These are phyloP conservation scores for Cryphonectria nitschkei DNA, from an alignment of 2,329 filamentous ascomycete species.

Conservation along the genomic window DNA sequence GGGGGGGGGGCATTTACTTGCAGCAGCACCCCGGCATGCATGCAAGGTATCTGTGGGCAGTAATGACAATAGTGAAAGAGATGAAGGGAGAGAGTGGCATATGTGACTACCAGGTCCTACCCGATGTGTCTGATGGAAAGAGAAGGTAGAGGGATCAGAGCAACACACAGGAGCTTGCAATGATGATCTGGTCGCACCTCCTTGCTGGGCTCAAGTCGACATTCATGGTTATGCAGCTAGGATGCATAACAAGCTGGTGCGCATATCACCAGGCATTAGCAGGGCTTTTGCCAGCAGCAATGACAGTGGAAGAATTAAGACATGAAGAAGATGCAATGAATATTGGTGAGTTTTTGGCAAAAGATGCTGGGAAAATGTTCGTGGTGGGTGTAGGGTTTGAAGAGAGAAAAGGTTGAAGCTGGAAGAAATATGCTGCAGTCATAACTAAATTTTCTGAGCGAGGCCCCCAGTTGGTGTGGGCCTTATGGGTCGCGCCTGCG, in stretches of 20 bases:
- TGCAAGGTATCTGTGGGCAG: background rate
- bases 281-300: background rate
- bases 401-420: slow-evolving; percentile 1
- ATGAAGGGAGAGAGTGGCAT: background rate
- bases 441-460: slow-evolving; percentile 8
- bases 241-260: background rate
- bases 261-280: background rate
- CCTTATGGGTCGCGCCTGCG: too few species aligned
- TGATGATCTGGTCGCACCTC: background rate
- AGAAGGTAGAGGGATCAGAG: background rate
- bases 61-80: background rate
- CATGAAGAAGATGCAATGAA: background rate
- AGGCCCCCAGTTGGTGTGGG: background rate
- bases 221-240: background rate
- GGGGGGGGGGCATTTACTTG: background rate
- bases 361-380: background rate
- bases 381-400: background rate
- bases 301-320: background rate
- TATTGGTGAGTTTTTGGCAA: background rate
- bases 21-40: background rate
- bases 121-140: background rate
- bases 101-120: slow-evolving; percentile 1
- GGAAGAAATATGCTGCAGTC: background rate
- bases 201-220: background rate
- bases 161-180: background rate